Evolutionary conservation across 208 protist genomes (phyloP), one percentile per base, ranked within the genome.

Genomic region (Wallacemonas collosoma): DNA sequence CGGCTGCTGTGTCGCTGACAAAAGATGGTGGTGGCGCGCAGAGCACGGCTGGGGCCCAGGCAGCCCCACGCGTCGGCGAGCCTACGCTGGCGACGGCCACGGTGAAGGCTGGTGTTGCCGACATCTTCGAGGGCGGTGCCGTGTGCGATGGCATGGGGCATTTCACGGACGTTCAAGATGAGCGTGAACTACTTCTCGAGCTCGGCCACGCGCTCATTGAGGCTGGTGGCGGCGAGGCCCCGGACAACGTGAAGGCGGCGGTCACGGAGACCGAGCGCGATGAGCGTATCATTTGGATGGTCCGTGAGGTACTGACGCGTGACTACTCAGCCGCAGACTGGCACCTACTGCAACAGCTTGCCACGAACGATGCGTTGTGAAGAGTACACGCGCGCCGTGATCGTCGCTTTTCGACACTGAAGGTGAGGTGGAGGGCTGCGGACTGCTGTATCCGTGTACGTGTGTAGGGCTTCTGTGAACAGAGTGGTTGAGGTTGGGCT

Each of bases 271-370:
- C 45, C n/a, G 55, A 58, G 50, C 65, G 68, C 48, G 40, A 61
- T 36, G 75, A 81, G 62, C 50, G 83, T 47, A 66, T 72, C 5
- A 72, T 81, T 15, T 81, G 77, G 70, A 65, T 62, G 12, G 81
- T 79, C 3, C 71, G 79, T 14, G 60, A 82, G 64, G 67, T 89
- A 38, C 75, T 89, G 55, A 71, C 86, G n/a, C 57, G 76, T 54
- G 87, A 82, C 17, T 90, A 90, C 66, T 75, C 79, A 15, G 61
- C 76, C 2, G 79, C 79, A 15, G 87, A 95, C 72, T 95, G 87
- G 86, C 57, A 81, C 26, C 26, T 69, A 44, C 68, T 95, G 54
- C 60, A 69, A 56, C 68, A 79, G 63, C 44, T 89, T 11, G 80
- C 70, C 1, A 43, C 36, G 26, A 39, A 48, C 3, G 63, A 66